phyloP scores from a whole-genome alignment of 495 filamentous ascomycete species.

The Talaromyces borbonicus region DNA sequence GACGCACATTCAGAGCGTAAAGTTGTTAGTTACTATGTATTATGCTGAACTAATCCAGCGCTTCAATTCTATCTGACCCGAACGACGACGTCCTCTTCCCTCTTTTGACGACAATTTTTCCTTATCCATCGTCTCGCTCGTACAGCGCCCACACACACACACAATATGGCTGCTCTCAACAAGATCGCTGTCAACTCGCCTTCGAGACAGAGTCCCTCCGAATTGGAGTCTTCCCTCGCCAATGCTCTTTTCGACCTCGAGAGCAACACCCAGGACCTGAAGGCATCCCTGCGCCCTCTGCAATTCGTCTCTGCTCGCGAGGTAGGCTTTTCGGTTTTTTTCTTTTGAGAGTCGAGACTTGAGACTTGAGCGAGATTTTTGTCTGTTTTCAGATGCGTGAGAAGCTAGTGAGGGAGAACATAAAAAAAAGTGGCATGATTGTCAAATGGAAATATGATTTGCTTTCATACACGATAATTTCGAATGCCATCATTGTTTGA shows the following conservation, averaged over 20 bases:
- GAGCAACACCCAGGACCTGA: slow-evolving; percentile 94
- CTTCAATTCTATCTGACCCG: slow-evolving; percentile 7
- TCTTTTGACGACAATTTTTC: slow-evolving; percentile 13
- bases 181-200: slow-evolving; percentile 97
- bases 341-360: slow-evolving; percentile 3
- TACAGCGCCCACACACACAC: too few species aligned
- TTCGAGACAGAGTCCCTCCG: slow-evolving; percentile 83
- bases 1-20: slow-evolving; percentile 19
- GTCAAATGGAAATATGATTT: too few species aligned
- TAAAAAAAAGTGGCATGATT: slow-evolving; percentile 13
- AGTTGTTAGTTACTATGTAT: too few species aligned
- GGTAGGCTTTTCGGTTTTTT: slow-evolving; percentile 51
- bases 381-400: slow-evolving; percentile 10
- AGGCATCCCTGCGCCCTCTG: slow-evolving; percentile 81
- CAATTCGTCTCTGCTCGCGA: slow-evolving; percentile 96
- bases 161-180: slow-evolving; percentile 64
- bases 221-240: slow-evolving; percentile 90
- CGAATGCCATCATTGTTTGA: too few species aligned
- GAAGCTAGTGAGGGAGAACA: background rate
- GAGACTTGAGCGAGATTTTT: background rate
- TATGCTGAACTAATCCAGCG: slow-evolving; percentile 8
- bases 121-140: background rate
- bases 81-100: too few species aligned
- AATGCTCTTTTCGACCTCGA: slow-evolving; percentile 95
- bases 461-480: too few species aligned